Base-by-base conservation (phyloP, 805 yeast genomes). In the Peterozyma xylosa region DNA sequence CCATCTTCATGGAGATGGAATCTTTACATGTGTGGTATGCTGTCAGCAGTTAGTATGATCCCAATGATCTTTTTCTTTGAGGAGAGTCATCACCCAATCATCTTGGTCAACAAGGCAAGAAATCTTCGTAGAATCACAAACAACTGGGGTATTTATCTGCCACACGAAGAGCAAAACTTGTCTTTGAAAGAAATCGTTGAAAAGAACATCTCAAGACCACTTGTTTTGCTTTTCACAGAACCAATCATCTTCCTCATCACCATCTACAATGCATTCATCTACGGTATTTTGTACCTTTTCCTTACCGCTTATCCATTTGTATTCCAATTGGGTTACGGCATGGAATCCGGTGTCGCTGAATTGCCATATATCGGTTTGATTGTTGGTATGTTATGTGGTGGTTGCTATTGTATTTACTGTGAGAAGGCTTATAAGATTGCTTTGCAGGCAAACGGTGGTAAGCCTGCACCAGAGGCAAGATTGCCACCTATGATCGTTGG, bases 1-100 rank as follows among this genome's bases (percentile, higher is more conserved):
- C 66, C 71, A 43, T 66, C 88, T 37, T 86, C 88, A 15, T 86
- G 95, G 95, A 71, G 96, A 58, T 87, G 95, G 95, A 74, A 86
- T 11, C 73, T 71, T 50, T 87, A 86, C 59, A 64, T 86, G 45
- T 70, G 80, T 3, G 90, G 86, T 49, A 78, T 84, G 45, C 59
- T 82, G 59, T 73, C 74, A 14, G 63, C 70, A 2, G 60, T 73
- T 4, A 66, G 74, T 11, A 52, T 67, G 1, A 54, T 72, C 1
- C 47, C 64, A 11, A 58, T 69, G 15, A 45, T 68, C 0, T 52
- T 83, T 11, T 67, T 77, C 44, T 66, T 66, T 47, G 73, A 71
- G 42, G 95, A 86, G 63, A 78, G 87, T 1, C 88, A 84, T 56
- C 85, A 81, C 51, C 87, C 88, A 16, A 68, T 78, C 11, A 70